Evolutionary conservation across 768 basidiomycete genomes (phyloP).

Genomic region (Termitomyces sp.): DNA sequence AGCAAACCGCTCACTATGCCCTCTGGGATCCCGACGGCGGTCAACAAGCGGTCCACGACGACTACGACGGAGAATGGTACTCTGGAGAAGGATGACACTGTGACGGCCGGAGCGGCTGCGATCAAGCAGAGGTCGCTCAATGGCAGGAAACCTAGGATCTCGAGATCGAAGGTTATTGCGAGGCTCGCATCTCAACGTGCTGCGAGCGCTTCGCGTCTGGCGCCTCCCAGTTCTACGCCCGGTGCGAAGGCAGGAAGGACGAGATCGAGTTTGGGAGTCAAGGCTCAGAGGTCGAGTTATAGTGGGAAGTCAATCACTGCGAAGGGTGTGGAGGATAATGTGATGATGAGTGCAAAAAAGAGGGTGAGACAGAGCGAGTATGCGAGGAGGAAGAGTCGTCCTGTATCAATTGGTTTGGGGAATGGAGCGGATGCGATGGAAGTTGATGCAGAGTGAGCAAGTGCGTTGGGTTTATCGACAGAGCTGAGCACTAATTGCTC

Average conservation of each 20-base stretch:
- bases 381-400: conserved; percentile 51
- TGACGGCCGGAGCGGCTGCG: background rate
- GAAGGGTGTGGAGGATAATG: conserved; percentile 28
- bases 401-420: conserved; percentile 11
- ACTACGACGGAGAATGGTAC: background rate
- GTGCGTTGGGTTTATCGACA: background rate
- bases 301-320: conserved; percentile 27
- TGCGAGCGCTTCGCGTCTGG: conserved; percentile 22
- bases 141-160: conserved; percentile 71
- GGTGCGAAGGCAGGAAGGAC: conserved; percentile 27
- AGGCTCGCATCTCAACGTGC: conserved; percentile 71
- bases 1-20: conserved; percentile 43
- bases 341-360: conserved; percentile 68
- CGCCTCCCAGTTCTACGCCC: conserved; percentile 11
- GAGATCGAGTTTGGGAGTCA: conserved; percentile 52
- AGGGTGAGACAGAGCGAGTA: conserved; percentile 76
- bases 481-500: conserved; percentile 2
- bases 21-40: conserved; percentile 35
- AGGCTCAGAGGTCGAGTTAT: conserved; percentile 36
- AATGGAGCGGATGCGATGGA: conserved; percentile 5
- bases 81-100: background rate
- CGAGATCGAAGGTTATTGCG: conserved; percentile 78
- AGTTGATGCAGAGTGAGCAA: conserved; percentile 9
- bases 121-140: conserved; percentile 28
- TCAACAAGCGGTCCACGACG: conserved; percentile 23